A percentile compares a stretch with the other conserved stretches of the same genome.
phyloP scores from a whole-genome alignment of 2,329 filamentous ascomycete species.

The Phyllosticta citrichinensis region DNA sequence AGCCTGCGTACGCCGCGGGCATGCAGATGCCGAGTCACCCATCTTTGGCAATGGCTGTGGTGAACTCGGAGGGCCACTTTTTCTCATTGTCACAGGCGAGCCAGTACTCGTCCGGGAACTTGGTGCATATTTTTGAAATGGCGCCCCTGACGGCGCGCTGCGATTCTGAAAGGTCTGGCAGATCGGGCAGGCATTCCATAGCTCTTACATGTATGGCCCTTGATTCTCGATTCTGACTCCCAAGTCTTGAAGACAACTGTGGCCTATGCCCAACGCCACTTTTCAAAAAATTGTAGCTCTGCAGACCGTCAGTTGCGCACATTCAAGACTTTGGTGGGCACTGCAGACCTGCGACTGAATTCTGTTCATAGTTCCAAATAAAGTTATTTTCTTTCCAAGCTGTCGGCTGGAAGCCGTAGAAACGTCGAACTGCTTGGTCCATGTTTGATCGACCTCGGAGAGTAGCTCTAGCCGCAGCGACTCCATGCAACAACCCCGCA shows the following conservation, averaged over 20 bases:
- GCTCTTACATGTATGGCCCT: neutral
- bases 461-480: neutral
- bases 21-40: constrained; percentile 77
- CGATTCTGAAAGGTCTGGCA: constrained; percentile 50
- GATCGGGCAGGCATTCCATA: constrained; percentile 4
- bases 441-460: neutral
- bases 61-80: constrained; percentile 64
- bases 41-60: constrained; percentile 61
- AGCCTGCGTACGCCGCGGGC: constrained; percentile 63
- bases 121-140: constrained; percentile 56
- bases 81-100: constrained; percentile 60
- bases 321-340: too few species aligned
- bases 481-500: constrained; percentile 3
- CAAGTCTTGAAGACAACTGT: neutral
- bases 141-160: constrained; percentile 65
- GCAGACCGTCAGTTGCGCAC: too few species aligned
- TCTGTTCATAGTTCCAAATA: too few species aligned
- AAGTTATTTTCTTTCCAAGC: neutral
- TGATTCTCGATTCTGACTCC: neutral
- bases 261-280: neutral
- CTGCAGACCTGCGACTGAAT: neutral
- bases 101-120: constrained; percentile 70
- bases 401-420: too few species aligned
- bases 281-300: neutral
- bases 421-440: neutral